phyloP scores from a whole-genome alignment of 1,284 basidiomycete species.

The Heterobasidion occidentale region DNA sequence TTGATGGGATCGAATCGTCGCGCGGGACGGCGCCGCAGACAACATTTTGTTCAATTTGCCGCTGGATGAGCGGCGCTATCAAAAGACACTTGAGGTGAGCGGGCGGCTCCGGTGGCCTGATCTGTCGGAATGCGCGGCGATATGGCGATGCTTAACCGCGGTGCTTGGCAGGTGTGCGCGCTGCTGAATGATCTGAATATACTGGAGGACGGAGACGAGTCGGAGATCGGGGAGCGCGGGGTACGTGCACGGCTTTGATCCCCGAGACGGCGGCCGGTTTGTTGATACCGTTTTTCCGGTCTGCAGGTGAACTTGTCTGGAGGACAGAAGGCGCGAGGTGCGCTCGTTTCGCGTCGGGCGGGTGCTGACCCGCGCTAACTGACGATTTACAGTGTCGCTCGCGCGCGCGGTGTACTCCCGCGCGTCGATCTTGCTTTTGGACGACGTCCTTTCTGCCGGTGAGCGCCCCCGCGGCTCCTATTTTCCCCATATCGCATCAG shows the following conservation, averaged over 20 bases:
- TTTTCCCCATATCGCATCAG: not conserved
- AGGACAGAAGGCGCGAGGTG: conserved; percentile 91
- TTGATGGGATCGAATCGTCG: not conserved
- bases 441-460: conserved; percentile 81
- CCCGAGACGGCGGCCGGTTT: conserved; percentile 11
- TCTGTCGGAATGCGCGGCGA: conserved; percentile 15
- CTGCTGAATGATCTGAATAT: conserved; percentile 80
- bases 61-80: conserved; percentile 72
- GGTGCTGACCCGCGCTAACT: not conserved
- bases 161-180: conserved; percentile 36
- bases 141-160: not conserved
- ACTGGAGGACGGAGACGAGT: conserved; percentile 90
- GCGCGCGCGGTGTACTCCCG: conserved; percentile 93
- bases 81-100: conserved; percentile 63
- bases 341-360: conserved; percentile 6
- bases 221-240: conserved; percentile 85
- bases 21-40: conserved; percentile 32
- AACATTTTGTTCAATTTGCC: conserved; percentile 91
- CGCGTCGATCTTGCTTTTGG: conserved; percentile 78
- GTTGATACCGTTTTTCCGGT: not conserved
- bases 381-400: conserved; percentile 48
- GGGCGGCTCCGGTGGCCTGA: not conserved
- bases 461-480: conserved; percentile 12
- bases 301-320: conserved; percentile 80
- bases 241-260: conserved; percentile 28